Base-by-base conservation (phyloP, 225 moss, liverwort and hornwort species). In the Straminergon stramineum region DNA sequence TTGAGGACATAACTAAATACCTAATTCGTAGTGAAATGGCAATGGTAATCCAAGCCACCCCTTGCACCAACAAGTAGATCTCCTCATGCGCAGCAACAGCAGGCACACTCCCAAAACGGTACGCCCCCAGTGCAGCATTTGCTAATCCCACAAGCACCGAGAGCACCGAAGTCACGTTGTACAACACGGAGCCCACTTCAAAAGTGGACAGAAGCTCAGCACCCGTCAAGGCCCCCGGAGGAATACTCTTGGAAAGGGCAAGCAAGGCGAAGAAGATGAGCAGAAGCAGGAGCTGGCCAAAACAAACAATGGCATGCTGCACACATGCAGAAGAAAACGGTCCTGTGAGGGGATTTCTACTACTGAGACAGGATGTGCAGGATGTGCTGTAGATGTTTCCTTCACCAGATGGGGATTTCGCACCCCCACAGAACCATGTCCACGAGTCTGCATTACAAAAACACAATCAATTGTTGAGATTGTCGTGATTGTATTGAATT, bases 21-120 rank as follows among this genome's bases (percentile, higher is more conserved):
- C 87, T 87, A 4, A 93, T 93, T 90, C 94, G 84, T 23, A 94
- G 39, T 20, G 94, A 93, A 63, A 94, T 35, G 41, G 93, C 93
- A 31, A 94, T 94, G 81, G 93, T 92, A 80, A 95, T 87, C 94
- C 93, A 95, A 23, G 93, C 93, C 13, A 90, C 43, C 66, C 91
- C 94, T 92, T 95, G 92, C 89, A 95, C 91, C 63, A 91, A 4
- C 75, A 95, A 70, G 69, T 90, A 93, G 35, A 94, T 21, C 64
- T 92, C 89, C 17, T 35, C 78, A 41, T 94, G 94, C 32, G 74
- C 83, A 30, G 85, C 89, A 14, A 85, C 24, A 22, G 85, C 28
- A 17, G 84, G 27, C 52, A 13, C 86, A 53, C 83, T 71, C 19
- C 60, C 80, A 18, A 51, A 89, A 82, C 62, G 57, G 56, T 85